Base-by-base conservation (phyloP, 2,329 filamentous ascomycete genomes). In the Aspergillus transmontanensis region DNA sequence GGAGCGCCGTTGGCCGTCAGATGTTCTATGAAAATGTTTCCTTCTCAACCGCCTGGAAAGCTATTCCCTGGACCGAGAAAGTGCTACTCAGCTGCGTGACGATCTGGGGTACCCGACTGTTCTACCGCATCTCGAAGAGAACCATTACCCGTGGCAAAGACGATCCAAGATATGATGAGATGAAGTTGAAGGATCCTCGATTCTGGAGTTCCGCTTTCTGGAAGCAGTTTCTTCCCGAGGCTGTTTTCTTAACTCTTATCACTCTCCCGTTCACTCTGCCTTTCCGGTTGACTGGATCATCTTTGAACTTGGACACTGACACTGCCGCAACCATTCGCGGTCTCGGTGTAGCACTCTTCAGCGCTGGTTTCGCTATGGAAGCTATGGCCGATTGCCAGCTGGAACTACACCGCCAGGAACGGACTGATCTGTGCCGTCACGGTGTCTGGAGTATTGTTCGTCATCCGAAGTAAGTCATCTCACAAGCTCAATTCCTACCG, bases 371-470 rank as follows among this genome's bases (percentile, higher is more conserved):
- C 41, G 82, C 82, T 2, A 71, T 88, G 14, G 86, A 89, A 70
- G 78, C 81, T 2, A 67, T 89, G 28, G 86, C 86, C 12, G 86
- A 89, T 68, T 78, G 78, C 55, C 86, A 88, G 70, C 76, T 88
- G 16, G 82, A 83, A 53, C 70, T 78, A 39, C 85, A 86, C 71
- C 82, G 82, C 64, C 76, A 77, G 51, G 73, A 81, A 26, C 77
- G 78, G 19, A 69, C 60, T 3, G 77, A 76, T 43, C 76, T 87
- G 34, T 80, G 84, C 64, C 81, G 82, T 16, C 80, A 85, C n/a
- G 86, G 86, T 14, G 86, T 89, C 34, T 88, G 85, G 85, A 86
- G 84, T 67, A 81, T 88, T 36, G 85, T 88, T 30, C 77, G 87
- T 56, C 86, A 88, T 75, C 86, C 86, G 0, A 88, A 88, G 85